Base-by-base conservation (phyloP, 2,329 filamentous ascomycete genomes). In the Hymenoscyphus fraxineus region DNA sequence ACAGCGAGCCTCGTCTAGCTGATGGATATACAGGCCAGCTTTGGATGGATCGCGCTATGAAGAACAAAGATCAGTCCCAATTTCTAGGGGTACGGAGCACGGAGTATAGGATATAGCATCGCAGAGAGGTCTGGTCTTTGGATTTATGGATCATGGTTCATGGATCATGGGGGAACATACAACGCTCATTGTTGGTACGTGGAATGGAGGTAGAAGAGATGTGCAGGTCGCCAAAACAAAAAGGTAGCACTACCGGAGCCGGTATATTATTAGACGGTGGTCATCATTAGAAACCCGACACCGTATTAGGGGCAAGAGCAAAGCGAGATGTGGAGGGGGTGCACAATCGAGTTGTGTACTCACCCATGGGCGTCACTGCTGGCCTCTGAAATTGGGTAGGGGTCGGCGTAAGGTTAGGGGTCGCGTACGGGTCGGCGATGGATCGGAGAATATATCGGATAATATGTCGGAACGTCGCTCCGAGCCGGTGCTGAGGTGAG, bases 1-100 rank as follows among this genome's bases (percentile, higher is more conserved):
- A 78, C 92, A 96, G 74, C 95, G 90, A 69, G 92, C 93, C 71
- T 88, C 85, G 77, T 98, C 92, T 74, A 99, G 86, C 78, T 88
- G 86, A 75, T 85, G 83, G 71, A 97, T 84, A 78, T 98, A 98
- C 76, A 88, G 86, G 71, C 84, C 84, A 67, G 88, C 93, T 81
- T 99, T 99, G 69, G 85, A 82, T 78, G 86, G 82, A 76, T 76
- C 73, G 63, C 70, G 73, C 73, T 75, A 62, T 27, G 22, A 27
- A 44, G 47, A 32, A 31, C n/a, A 16, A 56, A 32, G n/a, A 59
- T 66, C 58, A 67, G 64, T 51, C 22, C 57, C 58, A 38, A n/a
- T 47, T 58, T 22, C n/a, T 6, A 13, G 59, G 10, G 35, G 16
- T 40, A 22, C 27, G 27, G 22, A 27, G 22, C 3, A 27, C 22